Base-by-base conservation (phyloP, 805 yeast genomes). In the Yarrowia sp. region DNA sequence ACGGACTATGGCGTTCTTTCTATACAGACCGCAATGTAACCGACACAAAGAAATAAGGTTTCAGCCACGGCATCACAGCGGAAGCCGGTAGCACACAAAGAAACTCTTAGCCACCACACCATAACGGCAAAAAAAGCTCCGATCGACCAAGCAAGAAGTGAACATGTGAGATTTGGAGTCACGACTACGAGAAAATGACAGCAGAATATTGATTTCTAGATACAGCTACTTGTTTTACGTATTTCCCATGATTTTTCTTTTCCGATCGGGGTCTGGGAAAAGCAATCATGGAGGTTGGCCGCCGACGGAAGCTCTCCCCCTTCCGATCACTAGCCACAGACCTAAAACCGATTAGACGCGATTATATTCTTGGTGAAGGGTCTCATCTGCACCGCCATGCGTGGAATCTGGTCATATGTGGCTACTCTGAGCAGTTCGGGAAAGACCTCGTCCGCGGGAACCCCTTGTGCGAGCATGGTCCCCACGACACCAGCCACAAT, bases 401-500 rank as follows among this genome's bases (percentile, higher is more conserved):
- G 55, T 41, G 56, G 66, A 43, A 63, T 63, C 65, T 63, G 56
- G 55, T 49, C 67, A 48, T 40, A 63, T 22, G 67, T 48, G 48
- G 56, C 56, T 36, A 49, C 48, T 48, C 67, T 63, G 38, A 49
- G 50, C 41, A 56, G 43, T 42, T 56, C 63, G 48, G 63, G 63
- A 42, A 56, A 56, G 63, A 56, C 48, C 22, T 56, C 63, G 63
- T 56, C 63, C 10, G 48, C 48, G 12, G 63, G 63, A 14, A 56
- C 16, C 40, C 63, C 63, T 63, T 48, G 46, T 36, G 56, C 67
- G 5, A 48, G 55, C 56, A 63, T 48, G 19, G 66, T 59, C 43
- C 53, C 66, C 42, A 46, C 66, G 14, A 64, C 49, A 48, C 68
- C 68, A 49, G 68, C 56, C 56, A 64, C 68, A 49, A 64, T 48